These are phyloP conservation scores for Seminavis robusta DNA, from an alignment of 108 stramenopile genomes.

Conservation along the genomic window DNA sequence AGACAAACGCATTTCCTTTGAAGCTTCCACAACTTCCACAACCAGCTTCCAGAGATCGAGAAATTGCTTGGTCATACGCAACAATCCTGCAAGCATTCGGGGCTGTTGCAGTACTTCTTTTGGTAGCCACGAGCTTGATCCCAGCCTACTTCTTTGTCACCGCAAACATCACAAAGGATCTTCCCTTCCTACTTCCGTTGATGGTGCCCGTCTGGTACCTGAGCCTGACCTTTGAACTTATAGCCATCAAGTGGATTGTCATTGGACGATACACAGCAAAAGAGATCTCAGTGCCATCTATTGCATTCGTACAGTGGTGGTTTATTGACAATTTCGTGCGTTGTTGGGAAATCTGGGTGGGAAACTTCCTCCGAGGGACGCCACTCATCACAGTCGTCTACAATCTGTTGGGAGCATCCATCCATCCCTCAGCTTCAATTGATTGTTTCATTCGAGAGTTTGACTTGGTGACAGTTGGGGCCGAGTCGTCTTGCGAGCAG, in stretches of 20 bases:
- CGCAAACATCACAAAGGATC: neutral
- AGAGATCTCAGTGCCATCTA: neutral
- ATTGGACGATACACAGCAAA: constrained; percentile 9
- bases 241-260: constrained; percentile 5
- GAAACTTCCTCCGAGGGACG: constrained; percentile 3
- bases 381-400: constrained; percentile 6
- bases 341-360: constrained; percentile 1
- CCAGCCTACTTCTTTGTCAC: constrained; percentile 7
- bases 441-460: constrained; percentile 8
- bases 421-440: neutral
- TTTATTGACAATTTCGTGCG: neutral
- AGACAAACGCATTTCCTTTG: neutral
- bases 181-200: neutral
- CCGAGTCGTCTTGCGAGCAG: neutral
- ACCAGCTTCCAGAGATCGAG: neutral
- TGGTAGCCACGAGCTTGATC: neutral
- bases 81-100: neutral
- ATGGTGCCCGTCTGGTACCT: constrained; percentile 1
- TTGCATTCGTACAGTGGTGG: constrained; percentile 5
- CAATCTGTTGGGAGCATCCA: constrained; percentile 4
- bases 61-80: constrained; percentile 3
- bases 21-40: neutral
- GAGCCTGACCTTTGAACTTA: neutral
- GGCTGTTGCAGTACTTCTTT: neutral
- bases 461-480: constrained; percentile 4